A percentile compares a stretch with the other conserved stretches of the same genome.
These are phyloP conservation scores for Spizellomyces sp. DNA, from an alignment of 192 early-diverging fungal species.

Conservation along the genomic window DNA sequence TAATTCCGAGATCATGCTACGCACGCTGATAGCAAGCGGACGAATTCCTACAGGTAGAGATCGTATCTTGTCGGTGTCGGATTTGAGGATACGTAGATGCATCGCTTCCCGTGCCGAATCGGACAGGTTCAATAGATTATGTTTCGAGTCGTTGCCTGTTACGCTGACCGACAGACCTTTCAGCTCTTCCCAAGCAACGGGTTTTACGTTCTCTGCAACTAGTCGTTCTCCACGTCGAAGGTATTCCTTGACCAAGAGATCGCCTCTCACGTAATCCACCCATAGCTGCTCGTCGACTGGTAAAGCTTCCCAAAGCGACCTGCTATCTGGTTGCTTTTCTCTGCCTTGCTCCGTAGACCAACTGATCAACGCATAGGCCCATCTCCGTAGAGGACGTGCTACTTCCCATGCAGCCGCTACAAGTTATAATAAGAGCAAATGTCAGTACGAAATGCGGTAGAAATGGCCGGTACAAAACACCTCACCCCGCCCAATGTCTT, in stretches of 20 bases:
- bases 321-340: neutral
- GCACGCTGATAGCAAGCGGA: slow-evolving; percentile 8
- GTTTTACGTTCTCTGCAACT: slow-evolving; percentile 15
- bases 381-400: slow-evolving; percentile 10
- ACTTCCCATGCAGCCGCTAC: slow-evolving; percentile 21
- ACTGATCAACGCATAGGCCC: slow-evolving; percentile 18
- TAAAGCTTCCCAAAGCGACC: neutral
- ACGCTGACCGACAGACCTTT: neutral
- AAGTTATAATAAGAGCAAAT: neutral
- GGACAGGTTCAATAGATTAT: neutral
- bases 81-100: slow-evolving; percentile 13
- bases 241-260: slow-evolving; percentile 12
- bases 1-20: slow-evolving; percentile 9
- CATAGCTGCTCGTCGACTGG: neutral
- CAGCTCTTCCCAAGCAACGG: neutral
- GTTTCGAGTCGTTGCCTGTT: neutral
- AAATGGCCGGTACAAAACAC: neutral
- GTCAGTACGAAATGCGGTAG: neutral
- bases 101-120: neutral
- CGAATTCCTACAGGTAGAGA: neutral
- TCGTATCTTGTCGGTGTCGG: slow-evolving; percentile 11
- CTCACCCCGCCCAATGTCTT: slow-evolving; percentile 20
- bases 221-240: slow-evolving; percentile 20
- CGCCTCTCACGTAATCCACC: slow-evolving; percentile 4
- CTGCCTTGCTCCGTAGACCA: neutral